Percentiles rank a stretch among this genome's conserved stretches.
Conservation (phyloP, 2,329 filamentous ascomycete species). For the Aaosphaeria arxii region DNA sequence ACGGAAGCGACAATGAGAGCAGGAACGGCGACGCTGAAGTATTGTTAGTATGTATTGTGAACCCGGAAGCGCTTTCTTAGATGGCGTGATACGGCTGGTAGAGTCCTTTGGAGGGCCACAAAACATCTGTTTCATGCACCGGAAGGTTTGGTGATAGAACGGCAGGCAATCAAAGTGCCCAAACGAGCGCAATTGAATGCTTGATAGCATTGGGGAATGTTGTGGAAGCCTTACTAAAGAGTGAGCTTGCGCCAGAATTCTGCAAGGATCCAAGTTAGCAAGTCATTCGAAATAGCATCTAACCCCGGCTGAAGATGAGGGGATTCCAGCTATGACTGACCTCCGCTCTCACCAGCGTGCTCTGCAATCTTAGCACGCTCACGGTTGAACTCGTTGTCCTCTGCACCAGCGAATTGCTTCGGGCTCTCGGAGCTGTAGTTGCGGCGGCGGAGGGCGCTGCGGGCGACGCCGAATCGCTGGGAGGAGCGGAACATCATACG, state of each 20-base stretch:
- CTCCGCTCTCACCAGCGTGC: slow-evolving; percentile 79
- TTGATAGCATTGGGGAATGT: neutral
- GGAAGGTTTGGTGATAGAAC: no score
- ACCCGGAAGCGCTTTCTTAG: neutral
- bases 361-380: slow-evolving; percentile 89
- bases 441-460: slow-evolving; percentile 60
- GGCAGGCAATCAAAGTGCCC: neutral
- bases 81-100: neutral
- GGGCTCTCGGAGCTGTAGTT: slow-evolving; percentile 64
- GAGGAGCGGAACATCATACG: slow-evolving; percentile 38
- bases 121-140: no score
- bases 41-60: neutral
- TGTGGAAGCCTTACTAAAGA: slow-evolving; percentile 74
- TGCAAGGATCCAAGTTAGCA: slow-evolving; percentile 35
- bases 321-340: slow-evolving; percentile 51
- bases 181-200: neutral
- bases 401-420: slow-evolving; percentile 57
- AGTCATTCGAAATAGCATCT: no score
- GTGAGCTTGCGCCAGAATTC: slow-evolving; percentile 96
- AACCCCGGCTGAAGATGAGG: no score
- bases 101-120: neutral
- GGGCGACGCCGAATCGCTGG: slow-evolving; percentile 58
- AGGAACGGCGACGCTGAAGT: slow-evolving; percentile 71
- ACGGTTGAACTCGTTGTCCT: slow-evolving; percentile 89
- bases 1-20: slow-evolving; percentile 65